Evolutionary conservation across 768 basidiomycete species (phyloP), one percentile per base, ranked within the genome.

Genomic region (Glaciozyma martinii): DNA sequence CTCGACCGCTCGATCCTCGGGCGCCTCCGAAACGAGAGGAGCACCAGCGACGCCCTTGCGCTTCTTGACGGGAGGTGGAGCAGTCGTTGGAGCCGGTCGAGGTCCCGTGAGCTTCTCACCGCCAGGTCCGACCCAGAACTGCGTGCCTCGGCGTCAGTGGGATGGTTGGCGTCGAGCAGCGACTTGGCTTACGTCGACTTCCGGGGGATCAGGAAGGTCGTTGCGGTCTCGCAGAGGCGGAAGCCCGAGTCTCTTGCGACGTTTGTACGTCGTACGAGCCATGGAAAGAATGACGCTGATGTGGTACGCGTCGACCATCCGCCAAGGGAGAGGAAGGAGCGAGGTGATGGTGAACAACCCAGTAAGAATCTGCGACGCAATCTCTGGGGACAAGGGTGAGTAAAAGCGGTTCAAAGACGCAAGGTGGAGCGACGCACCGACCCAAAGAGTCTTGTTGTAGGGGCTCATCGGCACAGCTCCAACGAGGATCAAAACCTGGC

Each of bases 271-370:
- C 63, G 79, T 75, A 29, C 81, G 80, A 72, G 89, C 86, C 75
- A 86, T 86, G 63, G 81, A 78, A 85, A 85, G 89, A 44, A 92
- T 89, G 74, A 82, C 82, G 21, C 29, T 75, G 81, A 71, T 66
- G 86, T 88, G 82, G 76, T 86, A 89, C 1, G 88, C 87, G 73
- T 90, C 89, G 62, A 87, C 77, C 8, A 81, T 78, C 57, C 89
- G 83, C 76, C 82, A 86, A 0, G 90, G 90, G 65, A 89, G 85
- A 25, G 91, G 79, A 1, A 89, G 78, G 42, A 73, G 27, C 13
- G 56, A 49, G 13, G 15, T 56, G 59, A 37, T 43, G 33, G 7
- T 47, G 50, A 57, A 56, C n/a, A 59, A 44, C 3, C 29, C 43
- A 2, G 56, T 89, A 70, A 81, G 83, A 49, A 90, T 79, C 74